phyloP scores from a whole-genome alignment of 2,329 filamentous ascomycete species.

The Colletotrichum siamense region DNA sequence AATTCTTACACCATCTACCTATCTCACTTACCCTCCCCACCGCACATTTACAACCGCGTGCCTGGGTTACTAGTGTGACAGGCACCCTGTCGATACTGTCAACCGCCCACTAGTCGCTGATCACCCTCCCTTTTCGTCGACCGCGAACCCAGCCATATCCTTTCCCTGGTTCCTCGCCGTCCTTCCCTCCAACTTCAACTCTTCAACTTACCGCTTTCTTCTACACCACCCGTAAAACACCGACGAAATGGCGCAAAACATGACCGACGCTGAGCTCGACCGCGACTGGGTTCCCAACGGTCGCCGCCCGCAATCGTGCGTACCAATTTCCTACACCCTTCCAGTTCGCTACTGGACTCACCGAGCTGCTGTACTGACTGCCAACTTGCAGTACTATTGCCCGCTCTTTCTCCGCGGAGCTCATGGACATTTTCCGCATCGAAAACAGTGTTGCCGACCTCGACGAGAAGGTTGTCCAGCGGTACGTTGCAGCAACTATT shows the following conservation, averaged over 20 bases:
- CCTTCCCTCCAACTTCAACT: neutral
- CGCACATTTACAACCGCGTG: neutral
- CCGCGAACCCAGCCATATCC: neutral
- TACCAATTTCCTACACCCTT: slow-evolving; percentile 60
- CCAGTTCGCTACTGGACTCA: slow-evolving; percentile 48
- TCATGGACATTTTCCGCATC: slow-evolving; percentile 89
- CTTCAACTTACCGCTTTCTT: neutral
- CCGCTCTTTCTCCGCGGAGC: slow-evolving; percentile 82
- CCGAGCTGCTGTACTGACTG: neutral
- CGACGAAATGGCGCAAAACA: slow-evolving; percentile 27
- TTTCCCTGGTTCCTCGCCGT: neutral
- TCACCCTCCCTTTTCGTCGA: slow-evolving; percentile 18
- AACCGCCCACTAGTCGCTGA: slow-evolving; percentile 15
- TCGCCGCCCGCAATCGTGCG: slow-evolving; percentile 84
- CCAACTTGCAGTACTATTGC: slow-evolving; percentile 74
- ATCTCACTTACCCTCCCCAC: neutral
- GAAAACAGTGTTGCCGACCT: slow-evolving; percentile 79
- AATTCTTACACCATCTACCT: neutral
- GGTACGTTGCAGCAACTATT: slow-evolving; percentile 61
- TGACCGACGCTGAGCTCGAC: slow-evolving; percentile 73
- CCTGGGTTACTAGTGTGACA: slow-evolving; percentile 1
- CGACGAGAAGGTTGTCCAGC: slow-evolving; percentile 77
- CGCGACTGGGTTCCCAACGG: slow-evolving; percentile 81
- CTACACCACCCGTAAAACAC: neutral
- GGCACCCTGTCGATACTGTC: slow-evolving; percentile 10